Conservation (phyloP, 345 rosid genomes). For the Eucalyptus curtisii region DNA sequence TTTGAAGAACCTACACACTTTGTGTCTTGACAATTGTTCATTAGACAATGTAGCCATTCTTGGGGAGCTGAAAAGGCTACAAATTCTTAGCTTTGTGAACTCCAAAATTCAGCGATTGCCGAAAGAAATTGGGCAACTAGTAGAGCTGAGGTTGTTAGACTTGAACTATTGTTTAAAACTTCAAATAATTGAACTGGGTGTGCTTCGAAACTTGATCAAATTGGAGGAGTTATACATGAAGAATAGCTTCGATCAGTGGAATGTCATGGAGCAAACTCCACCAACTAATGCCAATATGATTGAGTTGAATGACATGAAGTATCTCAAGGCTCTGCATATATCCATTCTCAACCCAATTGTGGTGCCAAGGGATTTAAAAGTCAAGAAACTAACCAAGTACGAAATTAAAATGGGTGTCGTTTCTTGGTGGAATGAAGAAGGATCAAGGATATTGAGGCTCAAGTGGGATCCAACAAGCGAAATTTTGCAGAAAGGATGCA, state of each 20-base stretch:
- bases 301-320: not conserved
- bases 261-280: not conserved
- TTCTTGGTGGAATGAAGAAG: rapidly evolving
- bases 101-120: not conserved
- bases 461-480: not conserved
- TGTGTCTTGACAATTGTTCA: rapidly evolving
- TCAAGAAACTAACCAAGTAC: not conserved
- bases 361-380: rapidly evolving
- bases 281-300: not conserved
- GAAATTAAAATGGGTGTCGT: rapidly evolving
- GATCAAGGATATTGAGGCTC: not conserved
- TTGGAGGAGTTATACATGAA: not conserved
- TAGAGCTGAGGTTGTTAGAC: not conserved
- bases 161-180: not conserved
- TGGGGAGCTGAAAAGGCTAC: not conserved
- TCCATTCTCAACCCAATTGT: not conserved
- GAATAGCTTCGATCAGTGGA: rapidly evolving
- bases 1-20: not conserved
- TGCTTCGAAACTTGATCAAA: not conserved
- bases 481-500: not conserved
- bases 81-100: not conserved
- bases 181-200: not conserved
- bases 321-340: rapidly evolving
- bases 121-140: not conserved
- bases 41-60: not conserved